Evolutionary conservation across 495 filamentous ascomycete species (phyloP).

Genomic region (Penicillium pulvis): DNA sequence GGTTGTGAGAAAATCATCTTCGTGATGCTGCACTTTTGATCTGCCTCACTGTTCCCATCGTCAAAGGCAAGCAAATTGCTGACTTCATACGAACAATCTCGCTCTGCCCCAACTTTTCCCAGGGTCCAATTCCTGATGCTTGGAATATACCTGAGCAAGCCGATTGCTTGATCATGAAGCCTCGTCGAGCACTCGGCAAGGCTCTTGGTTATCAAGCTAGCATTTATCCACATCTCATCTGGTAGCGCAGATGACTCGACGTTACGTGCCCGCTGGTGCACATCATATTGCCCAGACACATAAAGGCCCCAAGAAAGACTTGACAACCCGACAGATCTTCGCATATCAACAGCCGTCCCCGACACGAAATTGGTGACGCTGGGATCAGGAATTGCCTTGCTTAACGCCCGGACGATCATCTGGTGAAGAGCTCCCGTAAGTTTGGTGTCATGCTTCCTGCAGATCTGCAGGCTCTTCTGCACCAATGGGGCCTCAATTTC

Average conservation of each 20-base stretch:
- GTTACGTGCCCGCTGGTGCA: conserved; percentile 13
- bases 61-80: conserved; percentile 33
- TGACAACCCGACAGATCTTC: conserved; percentile 20
- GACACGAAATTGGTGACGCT: conserved; percentile 26
- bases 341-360: conserved; percentile 28
- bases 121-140: conserved; percentile 26
- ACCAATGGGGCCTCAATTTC: conserved; percentile 24
- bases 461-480: conserved; percentile 13
- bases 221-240: conserved; percentile 23
- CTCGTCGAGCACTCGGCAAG: conserved; percentile 20
- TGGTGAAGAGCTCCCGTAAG: conserved; percentile 26
- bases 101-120: conserved; percentile 21
- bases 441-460: conserved; percentile 22
- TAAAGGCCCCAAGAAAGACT: conserved; percentile 24
- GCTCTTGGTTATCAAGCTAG: conserved; percentile 20
- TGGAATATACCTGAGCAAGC: conserved; percentile 26
- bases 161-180: conserved; percentile 30
- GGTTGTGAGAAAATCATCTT: conserved; percentile 37
- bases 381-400: conserved; percentile 17
- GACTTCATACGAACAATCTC: conserved; percentile 31
- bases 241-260: conserved; percentile 7
- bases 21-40: conserved; percentile 17
- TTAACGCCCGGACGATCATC: conserved; percentile 24
- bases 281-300: conserved; percentile 18
- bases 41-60: conserved; percentile 8